Conservation (phyloP, 441 rosid genomes). For the Manihot esculenta region DNA sequence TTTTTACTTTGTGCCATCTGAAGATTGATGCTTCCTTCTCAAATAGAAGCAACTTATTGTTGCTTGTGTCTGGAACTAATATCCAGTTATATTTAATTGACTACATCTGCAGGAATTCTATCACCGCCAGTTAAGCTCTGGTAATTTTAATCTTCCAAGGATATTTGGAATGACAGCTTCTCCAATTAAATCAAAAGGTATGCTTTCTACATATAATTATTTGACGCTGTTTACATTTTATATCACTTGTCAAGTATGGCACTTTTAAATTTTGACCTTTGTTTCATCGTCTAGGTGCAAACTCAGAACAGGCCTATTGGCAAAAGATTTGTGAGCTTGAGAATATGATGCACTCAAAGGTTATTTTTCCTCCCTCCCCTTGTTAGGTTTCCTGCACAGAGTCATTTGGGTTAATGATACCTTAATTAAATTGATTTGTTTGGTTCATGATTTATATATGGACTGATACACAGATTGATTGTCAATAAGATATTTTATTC, state of each 20-base stretch:
- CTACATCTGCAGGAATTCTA: conserved; percentile 71
- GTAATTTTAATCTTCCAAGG: conserved; percentile 55
- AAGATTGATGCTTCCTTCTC: too few species aligned
- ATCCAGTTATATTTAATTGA: background rate
- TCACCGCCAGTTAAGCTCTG: conserved; percentile 43
- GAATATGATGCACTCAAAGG: conserved; percentile 82
- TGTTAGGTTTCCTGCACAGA: background rate
- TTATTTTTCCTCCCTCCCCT: conserved; percentile 28
- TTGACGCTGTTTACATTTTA: conserved; percentile 2
- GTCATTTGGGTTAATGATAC: background rate
- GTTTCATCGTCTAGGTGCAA: conserved; percentile 40
- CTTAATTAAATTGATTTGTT: background rate
- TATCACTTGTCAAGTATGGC: background rate
- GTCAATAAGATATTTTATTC: background rate
- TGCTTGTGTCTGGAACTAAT: background rate
- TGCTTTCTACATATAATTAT: background rate
- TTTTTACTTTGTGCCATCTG: too few species aligned
- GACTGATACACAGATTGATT: background rate
- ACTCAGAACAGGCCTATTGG: conserved; percentile 47
- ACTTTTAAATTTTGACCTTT: conserved; percentile 3
- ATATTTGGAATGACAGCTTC: conserved; percentile 98
- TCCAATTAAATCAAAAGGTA: conserved; percentile 82
- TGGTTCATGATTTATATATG: background rate
- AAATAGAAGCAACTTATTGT: too few species aligned
- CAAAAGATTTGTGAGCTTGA: conserved; percentile 59